A percentile compares a stretch with the other conserved stretches of the same genome.
These are phyloP conservation scores for Coelastrella sp. DNA, from an alignment of 139 green algal genomes.

Conservation along the genomic window DNA sequence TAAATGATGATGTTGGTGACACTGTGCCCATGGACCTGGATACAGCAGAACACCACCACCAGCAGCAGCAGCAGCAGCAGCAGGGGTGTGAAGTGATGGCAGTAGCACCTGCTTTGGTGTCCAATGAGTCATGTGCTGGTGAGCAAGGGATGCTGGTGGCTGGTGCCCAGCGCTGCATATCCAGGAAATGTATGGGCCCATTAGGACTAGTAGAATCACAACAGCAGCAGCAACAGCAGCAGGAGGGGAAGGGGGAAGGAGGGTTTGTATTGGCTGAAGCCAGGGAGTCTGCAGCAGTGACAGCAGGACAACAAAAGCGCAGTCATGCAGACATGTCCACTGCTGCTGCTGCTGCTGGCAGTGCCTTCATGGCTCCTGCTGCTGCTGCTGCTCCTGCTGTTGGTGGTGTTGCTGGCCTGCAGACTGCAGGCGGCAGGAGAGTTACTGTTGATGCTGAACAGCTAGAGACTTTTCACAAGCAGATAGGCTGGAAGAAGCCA, in stretches of 20 bases:
- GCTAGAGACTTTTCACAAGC: not conserved
- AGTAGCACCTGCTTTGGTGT: too few relatives aligned
- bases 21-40: not conserved
- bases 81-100: not conserved
- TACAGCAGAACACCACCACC: not conserved
- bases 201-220: not conserved
- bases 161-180: too few relatives aligned
- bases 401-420: not conserved
- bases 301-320: not conserved
- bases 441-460: not conserved
- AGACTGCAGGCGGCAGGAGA: not conserved
- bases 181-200: not conserved
- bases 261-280: not conserved
- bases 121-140: too few relatives aligned
- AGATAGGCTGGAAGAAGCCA: not conserved
- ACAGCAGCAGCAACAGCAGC: conserved; percentile 32
- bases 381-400: not conserved
- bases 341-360: not conserved
- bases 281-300: not conserved
- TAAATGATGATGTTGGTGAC: not conserved
- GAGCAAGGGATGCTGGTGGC: too few relatives aligned
- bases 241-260: not conserved
- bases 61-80: conserved; percentile 24
- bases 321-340: not conserved
- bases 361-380: too few relatives aligned